phyloP scores from a whole-genome alignment of 768 basidiomycete species.

The Amanita thiersii region DNA sequence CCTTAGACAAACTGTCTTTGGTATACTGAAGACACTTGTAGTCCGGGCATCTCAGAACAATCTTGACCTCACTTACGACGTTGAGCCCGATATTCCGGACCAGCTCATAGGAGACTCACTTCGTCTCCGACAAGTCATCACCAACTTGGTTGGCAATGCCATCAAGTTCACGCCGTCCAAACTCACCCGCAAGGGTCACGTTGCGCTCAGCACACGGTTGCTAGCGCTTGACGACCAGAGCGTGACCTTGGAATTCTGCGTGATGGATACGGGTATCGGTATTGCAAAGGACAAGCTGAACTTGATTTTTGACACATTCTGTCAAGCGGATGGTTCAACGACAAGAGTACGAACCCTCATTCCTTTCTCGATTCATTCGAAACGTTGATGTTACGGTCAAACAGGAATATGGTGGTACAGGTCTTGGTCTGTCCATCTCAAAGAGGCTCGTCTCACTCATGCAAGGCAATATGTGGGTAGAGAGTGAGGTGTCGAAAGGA shows the following conservation, averaged over 20 bases:
- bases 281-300: slow-evolving; percentile 98
- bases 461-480: slow-evolving; percentile 99
- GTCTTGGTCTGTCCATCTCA: slow-evolving; percentile 93
- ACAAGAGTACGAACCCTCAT: slow-evolving; percentile 57
- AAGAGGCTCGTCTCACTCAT: slow-evolving; percentile 95
- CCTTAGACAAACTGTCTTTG: slow-evolving; percentile 92
- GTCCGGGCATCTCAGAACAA: slow-evolving; percentile 97
- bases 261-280: slow-evolving; percentile 96
- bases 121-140: slow-evolving; percentile 90
- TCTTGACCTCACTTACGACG: slow-evolving; percentile 91
- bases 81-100: slow-evolving; percentile 93
- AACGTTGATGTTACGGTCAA: background rate
- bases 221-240: slow-evolving; percentile 72
- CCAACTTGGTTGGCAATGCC: slow-evolving; percentile 91
- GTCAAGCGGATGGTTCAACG: slow-evolving; percentile 97
- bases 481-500: slow-evolving; percentile 88
- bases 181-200: slow-evolving; percentile 73
- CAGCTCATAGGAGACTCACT: slow-evolving; percentile 96
- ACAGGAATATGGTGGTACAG: slow-evolving; percentile 95
- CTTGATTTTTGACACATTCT: slow-evolving; percentile 98
- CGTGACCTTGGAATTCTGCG: slow-evolving; percentile 93
- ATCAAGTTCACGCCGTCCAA: slow-evolving; percentile 94
- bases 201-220: slow-evolving; percentile 80
- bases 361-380: slow-evolving; percentile 6
- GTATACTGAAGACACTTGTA: slow-evolving; percentile 95